A percentile compares a stretch with the other conserved stretches of the same genome.
These are phyloP conservation scores for Candida cerambycidarum DNA, from an alignment of 805 yeast genomes.

Conservation along the genomic window DNA sequence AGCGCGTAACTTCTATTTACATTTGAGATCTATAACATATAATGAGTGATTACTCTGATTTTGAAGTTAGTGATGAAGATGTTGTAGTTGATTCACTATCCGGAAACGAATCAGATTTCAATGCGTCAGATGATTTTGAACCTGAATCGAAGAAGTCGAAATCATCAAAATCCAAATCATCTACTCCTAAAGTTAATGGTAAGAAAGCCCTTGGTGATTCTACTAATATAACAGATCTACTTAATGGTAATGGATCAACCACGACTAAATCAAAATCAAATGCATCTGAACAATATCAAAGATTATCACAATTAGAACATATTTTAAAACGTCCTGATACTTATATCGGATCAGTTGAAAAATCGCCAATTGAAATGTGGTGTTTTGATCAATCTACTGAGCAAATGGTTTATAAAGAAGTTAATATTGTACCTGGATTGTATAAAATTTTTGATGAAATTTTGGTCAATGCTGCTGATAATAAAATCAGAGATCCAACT, in stretches of 20 bases:
- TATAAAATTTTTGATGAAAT: conserved; percentile 97
- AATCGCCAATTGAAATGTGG: conserved; percentile 81
- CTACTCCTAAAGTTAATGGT: neutral
- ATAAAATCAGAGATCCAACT: conserved; percentile 88
- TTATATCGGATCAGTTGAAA: conserved; percentile 92
- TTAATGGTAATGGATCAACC: neutral
- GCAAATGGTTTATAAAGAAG: conserved; percentile 52
- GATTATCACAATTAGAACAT: conserved; percentile 93
- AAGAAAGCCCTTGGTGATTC: conserved; percentile 23
- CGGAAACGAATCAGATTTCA: conserved; percentile 7
- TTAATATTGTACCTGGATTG: conserved; percentile 89
- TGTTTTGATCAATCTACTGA: conserved; percentile 56
- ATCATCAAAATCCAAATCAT: conserved; percentile 3
- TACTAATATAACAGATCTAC: conserved; percentile 19
- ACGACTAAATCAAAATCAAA: conserved; percentile 11
- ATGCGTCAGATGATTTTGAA: conserved; percentile 4
- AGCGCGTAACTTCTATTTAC: too few species aligned
- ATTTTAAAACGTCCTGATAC: conserved; percentile 97
- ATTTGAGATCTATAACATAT: neutral
- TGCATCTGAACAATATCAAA: conserved; percentile 81
- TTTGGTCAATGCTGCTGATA: conserved; percentile 97
- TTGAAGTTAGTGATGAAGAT: conserved; percentile 6
- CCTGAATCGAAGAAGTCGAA: neutral
- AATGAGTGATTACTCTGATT: conserved; percentile 15
- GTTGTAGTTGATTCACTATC: conserved; percentile 2